Evolutionary conservation across 2,329 filamentous ascomycete species (phyloP).

Genomic region (Trichoderma guizhouense): DNA sequence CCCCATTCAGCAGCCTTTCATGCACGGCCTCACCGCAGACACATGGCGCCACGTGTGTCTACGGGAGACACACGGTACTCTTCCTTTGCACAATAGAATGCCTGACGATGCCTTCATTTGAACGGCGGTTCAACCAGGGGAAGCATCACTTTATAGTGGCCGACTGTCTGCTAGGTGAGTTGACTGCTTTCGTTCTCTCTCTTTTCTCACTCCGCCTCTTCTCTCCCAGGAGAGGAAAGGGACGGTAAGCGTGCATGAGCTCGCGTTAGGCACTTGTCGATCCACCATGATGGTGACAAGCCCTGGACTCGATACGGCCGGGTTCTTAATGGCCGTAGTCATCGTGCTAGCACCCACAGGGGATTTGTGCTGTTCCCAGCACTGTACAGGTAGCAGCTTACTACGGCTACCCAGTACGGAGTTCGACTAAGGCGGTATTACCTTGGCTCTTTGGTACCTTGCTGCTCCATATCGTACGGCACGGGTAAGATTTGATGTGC

Average conservation of each 20-base stretch:
- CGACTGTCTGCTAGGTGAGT: neutral
- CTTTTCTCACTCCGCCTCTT: neutral
- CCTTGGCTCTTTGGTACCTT: neutral
- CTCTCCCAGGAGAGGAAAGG: neutral
- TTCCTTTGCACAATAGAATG: neutral
- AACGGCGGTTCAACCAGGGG: neutral
- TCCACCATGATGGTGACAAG: neutral
- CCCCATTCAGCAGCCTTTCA: slow-evolving; percentile 16
- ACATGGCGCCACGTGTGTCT: slow-evolving; percentile 9
- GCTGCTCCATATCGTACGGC: slow-evolving; percentile 3
- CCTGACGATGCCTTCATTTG: neutral
- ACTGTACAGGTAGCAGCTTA: neutral
- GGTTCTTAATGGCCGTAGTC: neutral
- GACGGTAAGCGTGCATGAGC: neutral
- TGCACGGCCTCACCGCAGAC: slow-evolving; percentile 15
- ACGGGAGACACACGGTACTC: neutral
- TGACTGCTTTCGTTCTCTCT: neutral
- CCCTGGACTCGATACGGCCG: neutral
- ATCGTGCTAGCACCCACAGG: neutral
- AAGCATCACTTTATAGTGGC: neutral
- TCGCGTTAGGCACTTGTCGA: neutral
- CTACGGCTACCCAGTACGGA: neutral
- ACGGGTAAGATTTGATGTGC: slow-evolving; percentile 12
- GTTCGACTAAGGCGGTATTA: neutral
- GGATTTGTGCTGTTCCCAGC: neutral